Percentiles rank a stretch among this genome's conserved stretches.
Conservation (phyloP, 805 yeast genomes). For the Pichia nanzhaoensis region DNA sequence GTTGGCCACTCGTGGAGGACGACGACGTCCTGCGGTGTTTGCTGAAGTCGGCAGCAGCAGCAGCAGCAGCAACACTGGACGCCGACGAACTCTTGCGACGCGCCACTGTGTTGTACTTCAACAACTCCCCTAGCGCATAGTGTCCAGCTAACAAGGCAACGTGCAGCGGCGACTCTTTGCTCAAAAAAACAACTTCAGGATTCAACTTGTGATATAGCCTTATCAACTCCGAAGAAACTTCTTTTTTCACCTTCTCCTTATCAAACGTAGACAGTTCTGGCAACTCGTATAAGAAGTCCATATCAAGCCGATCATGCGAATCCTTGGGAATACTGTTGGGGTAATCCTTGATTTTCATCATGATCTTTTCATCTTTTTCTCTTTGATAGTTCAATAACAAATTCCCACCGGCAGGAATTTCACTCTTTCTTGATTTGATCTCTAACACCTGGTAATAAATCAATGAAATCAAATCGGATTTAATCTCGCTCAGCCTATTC, state of each 20-base stretch:
- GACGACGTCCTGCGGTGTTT: background rate
- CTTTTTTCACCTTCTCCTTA: constrained; percentile 2
- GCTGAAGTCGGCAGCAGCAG: background rate
- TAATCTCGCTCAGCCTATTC: constrained; percentile 1
- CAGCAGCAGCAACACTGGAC: too few relatives aligned
- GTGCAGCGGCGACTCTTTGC: constrained; percentile 41
- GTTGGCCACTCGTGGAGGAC: too few relatives aligned
- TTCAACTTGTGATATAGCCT: constrained; percentile 1
- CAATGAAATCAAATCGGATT: background rate
- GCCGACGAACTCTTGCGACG: constrained; percentile 25
- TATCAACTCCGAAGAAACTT: background rate
- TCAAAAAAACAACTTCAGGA: background rate
- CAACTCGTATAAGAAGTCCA: background rate
- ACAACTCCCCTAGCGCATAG: constrained; percentile 42
- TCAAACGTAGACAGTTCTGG: constrained; percentile 2
- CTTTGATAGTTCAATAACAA: background rate
- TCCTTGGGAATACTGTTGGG: background rate
- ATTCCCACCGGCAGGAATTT: constrained; percentile 1
- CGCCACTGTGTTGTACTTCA: constrained; percentile 36
- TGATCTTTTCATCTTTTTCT: background rate
- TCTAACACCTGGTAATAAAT: constrained; percentile 4
- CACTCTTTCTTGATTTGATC: background rate
- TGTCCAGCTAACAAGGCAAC: constrained; percentile 44
- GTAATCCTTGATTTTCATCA: constrained; percentile 3
- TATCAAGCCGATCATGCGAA: background rate